Evolutionary conservation across 179 eudicot genomes (phyloP).

Genomic region (Carnegiea gigantea): DNA sequence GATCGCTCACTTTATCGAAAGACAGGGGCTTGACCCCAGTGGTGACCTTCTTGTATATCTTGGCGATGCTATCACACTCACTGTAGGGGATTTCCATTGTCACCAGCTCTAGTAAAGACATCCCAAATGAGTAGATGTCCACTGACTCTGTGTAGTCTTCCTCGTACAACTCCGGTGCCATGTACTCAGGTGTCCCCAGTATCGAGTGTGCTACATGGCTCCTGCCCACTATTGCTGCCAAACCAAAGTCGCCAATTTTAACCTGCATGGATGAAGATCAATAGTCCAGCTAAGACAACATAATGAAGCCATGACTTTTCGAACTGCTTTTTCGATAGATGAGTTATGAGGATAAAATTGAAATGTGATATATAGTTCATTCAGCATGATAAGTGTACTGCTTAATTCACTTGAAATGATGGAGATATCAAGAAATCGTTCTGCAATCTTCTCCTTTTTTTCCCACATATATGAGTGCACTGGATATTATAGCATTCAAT

Average conservation of each 20-base stretch:
- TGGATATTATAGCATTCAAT: no score
- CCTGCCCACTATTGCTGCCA: conserved; percentile 77
- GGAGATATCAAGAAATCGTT: no score
- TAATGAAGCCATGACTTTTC: not conserved
- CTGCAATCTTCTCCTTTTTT: no score
- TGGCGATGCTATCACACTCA: conserved; percentile 65
- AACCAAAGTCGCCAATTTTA: conserved; percentile 76
- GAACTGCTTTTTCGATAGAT: not conserved
- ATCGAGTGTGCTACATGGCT: conserved; percentile 70
- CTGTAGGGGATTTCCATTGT: conserved; percentile 73
- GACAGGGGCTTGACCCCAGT: conserved; percentile 55
- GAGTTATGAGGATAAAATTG: no score
- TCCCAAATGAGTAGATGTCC: conserved; percentile 76
- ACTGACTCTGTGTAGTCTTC: conserved; percentile 72
- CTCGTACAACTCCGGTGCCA: conserved; percentile 85
- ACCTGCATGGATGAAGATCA: conserved; percentile 40
- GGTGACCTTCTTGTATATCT: conserved; percentile 78
- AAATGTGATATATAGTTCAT: not conserved
- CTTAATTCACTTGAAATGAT: not conserved
- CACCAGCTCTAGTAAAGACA: conserved; percentile 75
- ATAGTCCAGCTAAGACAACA: not conserved
- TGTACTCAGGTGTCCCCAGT: conserved; percentile 76
- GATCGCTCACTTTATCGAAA: conserved; percentile 44
- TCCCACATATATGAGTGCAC: no score
- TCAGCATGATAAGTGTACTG: not conserved